These are phyloP conservation scores for Gliomastix tumulicola DNA, from an alignment of 2,329 filamentous ascomycete genomes.

Conservation along the genomic window DNA sequence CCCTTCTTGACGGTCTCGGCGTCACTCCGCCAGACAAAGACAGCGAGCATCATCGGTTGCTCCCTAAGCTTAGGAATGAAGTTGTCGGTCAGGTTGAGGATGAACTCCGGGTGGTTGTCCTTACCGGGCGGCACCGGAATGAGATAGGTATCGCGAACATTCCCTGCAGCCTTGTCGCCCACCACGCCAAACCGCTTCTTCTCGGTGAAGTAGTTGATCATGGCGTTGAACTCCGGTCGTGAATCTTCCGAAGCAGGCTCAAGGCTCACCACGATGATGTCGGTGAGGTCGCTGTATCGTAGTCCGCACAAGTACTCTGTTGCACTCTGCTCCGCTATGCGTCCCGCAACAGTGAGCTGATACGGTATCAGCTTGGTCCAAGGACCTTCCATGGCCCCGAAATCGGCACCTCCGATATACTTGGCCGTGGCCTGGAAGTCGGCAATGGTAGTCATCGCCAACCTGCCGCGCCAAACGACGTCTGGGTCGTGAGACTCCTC, in stretches of 20 bases:
- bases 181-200: slow-evolving; percentile 85
- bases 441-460: slow-evolving; percentile 71
- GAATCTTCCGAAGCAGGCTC: slow-evolving; percentile 50
- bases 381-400: slow-evolving; percentile 46
- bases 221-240: slow-evolving; percentile 57
- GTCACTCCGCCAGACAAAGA: slow-evolving; percentile 74
- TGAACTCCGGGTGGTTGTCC: slow-evolving; percentile 71
- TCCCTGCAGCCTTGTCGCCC: slow-evolving; percentile 63
- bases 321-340: slow-evolving; percentile 76
- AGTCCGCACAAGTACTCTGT: slow-evolving; percentile 88
- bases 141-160: slow-evolving; percentile 86
- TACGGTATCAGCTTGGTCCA: slow-evolving; percentile 74
- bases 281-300: slow-evolving; percentile 73
- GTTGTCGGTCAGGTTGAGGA: slow-evolving; percentile 82
- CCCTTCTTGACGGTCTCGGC: slow-evolving; percentile 13
- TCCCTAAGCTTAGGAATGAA: slow-evolving; percentile 64
- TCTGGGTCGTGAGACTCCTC: slow-evolving; percentile 63
- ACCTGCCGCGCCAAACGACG: slow-evolving; percentile 69
- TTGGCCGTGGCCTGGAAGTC: slow-evolving; percentile 72
- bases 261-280: slow-evolving; percentile 75
- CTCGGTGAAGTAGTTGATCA: slow-evolving; percentile 82
- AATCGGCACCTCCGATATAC: slow-evolving; percentile 77
- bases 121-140: slow-evolving; percentile 74
- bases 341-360: slow-evolving; percentile 64
- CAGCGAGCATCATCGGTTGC: slow-evolving; percentile 73